phyloP scores from a whole-genome alignment of 108 stramenopile species.

The Nitzschia sp. region DNA sequence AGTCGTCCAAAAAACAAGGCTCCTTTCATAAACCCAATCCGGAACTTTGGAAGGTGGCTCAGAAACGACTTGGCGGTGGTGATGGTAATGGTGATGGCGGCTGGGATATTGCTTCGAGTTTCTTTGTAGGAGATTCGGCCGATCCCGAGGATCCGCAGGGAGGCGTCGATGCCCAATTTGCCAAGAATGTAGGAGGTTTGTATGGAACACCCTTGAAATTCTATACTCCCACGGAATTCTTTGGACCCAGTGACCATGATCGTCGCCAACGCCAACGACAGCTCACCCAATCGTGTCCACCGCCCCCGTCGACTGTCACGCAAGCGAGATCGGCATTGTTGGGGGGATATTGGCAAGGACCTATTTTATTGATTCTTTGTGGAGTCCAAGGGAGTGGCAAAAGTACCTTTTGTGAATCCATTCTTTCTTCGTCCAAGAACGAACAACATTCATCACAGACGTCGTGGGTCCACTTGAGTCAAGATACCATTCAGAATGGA shows the following conservation, averaged over 20 bases:
- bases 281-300: background rate
- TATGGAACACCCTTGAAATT: slow-evolving; percentile 31
- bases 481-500: slow-evolving; percentile 84
- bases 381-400: slow-evolving; percentile 86
- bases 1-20: slow-evolving; percentile 29
- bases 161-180: slow-evolving; percentile 75
- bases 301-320: slow-evolving; percentile 35
- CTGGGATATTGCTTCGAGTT: slow-evolving; percentile 50
- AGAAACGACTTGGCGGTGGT: slow-evolving; percentile 25
- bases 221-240: slow-evolving; percentile 61
- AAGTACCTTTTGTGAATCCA: slow-evolving; percentile 49
- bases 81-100: too few relatives aligned
- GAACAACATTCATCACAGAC: too few relatives aligned
- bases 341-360: slow-evolving; percentile 53
- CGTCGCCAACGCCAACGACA: slow-evolving; percentile 25
- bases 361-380: slow-evolving; percentile 61
- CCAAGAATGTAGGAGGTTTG: slow-evolving; percentile 48
- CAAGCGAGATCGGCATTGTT: slow-evolving; percentile 53
- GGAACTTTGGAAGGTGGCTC: slow-evolving; percentile 61
- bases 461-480: slow-evolving; percentile 66
- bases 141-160: slow-evolving; percentile 55
- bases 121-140: slow-evolving; percentile 82
- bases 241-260: slow-evolving; percentile 61
- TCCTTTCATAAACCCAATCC: slow-evolving; percentile 77
- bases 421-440: background rate